Conservation (phyloP, 768 basidiomycete genomes). For the Termitomyces sp. region DNA sequence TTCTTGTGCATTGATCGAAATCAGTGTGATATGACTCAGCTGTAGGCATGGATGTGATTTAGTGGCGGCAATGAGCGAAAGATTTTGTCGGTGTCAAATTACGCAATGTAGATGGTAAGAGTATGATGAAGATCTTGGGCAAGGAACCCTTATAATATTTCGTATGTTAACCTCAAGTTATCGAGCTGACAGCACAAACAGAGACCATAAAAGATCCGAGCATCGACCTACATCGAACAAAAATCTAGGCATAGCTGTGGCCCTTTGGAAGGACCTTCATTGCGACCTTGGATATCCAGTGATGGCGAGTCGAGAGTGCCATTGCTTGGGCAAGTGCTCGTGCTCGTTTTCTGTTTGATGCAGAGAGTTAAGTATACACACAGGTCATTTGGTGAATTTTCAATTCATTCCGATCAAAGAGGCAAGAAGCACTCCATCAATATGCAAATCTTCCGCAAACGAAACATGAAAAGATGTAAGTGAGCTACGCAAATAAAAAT, state of each 20-base stretch:
- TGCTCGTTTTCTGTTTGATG: not conserved
- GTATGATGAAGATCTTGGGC: not conserved
- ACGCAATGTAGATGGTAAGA: not conserved
- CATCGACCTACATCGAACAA: no score
- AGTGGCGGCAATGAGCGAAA: not conserved
- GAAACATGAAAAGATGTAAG: not conserved
- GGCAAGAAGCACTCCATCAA: no score
- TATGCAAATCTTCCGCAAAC: not conserved
- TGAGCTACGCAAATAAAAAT: not conserved
- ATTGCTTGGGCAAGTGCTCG: not conserved
- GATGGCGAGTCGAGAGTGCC: not conserved
- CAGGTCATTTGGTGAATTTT: no score
- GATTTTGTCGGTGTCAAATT: not conserved
- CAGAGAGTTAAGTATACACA: not conserved
- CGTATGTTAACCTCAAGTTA: no score
- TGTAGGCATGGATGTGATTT: not conserved
- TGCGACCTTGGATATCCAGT: not conserved
- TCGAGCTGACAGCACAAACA: not conserved
- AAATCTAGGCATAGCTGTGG: not conserved
- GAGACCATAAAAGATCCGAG: not conserved
- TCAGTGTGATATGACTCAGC: not conserved
- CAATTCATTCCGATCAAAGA: no score
- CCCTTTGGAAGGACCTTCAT: not conserved
- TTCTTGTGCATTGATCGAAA: not conserved
- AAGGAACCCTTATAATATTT: no score